Base-by-base conservation (phyloP, 495 filamentous ascomycete species). In the Penicillium samsonianum region DNA sequence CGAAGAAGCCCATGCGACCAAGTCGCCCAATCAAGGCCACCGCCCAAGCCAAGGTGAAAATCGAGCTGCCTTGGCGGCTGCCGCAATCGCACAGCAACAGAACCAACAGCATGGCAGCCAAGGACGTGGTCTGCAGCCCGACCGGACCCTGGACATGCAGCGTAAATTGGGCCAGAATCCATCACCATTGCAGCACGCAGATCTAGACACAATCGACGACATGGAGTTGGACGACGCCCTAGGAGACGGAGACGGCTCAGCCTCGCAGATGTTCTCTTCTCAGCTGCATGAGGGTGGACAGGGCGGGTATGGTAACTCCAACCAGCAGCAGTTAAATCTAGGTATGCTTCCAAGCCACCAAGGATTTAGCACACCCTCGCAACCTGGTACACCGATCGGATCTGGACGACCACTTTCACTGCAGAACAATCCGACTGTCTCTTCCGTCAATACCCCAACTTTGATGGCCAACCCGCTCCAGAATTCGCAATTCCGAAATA, bases 401-500 rank as follows among this genome's bases (percentile, higher is more conserved):
- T 81, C 84, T 23, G 81, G 78, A 55, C 87, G 89, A 62, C 68
- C 82, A 53, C 63, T 83, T 59, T 75, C 78, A 23, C 86, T 95
- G 69, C 89, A 92, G 67, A 90, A 96, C 67, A 98, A 98, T 65
- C 94, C 94, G 23, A 98, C 92, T 0, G 90, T 98, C n/a, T 96
- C 94, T 11, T 96, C 92, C 35, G 92, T 96, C 51, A 98, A 98
- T 65, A 96, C 92, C 4, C 94, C 92, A 0, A 96, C 92, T 11
- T 76, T 97, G 53, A 86, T 81, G 57, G 87, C 87, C 7, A 77
- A 82, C 54, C 85, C 87, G 30, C 73, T 84, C 37, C 80, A 85
- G 60, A 81, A 81, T 42, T 78, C 81, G n/a, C 82, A 87, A 56
- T 86, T 83, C 59, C 78, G 80, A 53, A 81, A 80, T 59, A 90